Base-by-base conservation (phyloP, 139 green algal species). In the Coccomyxa sp. region DNA sequence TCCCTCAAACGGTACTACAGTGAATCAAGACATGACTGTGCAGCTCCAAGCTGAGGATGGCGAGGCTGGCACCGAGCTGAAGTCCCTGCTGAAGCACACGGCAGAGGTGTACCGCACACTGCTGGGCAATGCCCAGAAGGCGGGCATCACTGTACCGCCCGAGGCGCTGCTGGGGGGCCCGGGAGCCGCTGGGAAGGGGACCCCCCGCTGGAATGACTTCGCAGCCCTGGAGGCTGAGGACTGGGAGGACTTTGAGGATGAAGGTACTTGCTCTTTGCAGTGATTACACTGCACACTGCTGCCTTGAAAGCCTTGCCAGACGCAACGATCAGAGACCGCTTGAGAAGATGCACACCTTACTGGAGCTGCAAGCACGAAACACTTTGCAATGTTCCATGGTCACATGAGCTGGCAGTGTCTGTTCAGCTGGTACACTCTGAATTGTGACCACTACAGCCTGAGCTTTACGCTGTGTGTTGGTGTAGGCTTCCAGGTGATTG, bases 181-280 rank as follows among this genome's bases (percentile, higher is more conserved):
- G 33, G 39, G 40, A 9, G 31, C 40, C 31, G 79, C 34, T 41
- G 64, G 39, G 16, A 36, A 70, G 1, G 36, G 27, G 50, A 18
- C 69, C 27, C 74, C 80, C 39, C 39, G 74, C 39, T 83, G 73
- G 41, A 64, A 83, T 39, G 75, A 83, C 18, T 79, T 77, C 77
- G 79, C 79, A 18, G 79, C 79, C 36, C 74, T 74, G 8, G 55
- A 77, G 34, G 79, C 79, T 29, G 68, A 74, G 24, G 74, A 83
- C 74, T 83, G 79, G 79, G 74, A 83, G 29, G 74, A 83, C 68
- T 83, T 83, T 24, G 39, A 83, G 27, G 79, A 83, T 55, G 79
- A 83, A 77, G 79, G 79, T 83, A 41, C 29, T 58, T 58, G 7
- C 72, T 75, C 44, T 41, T 68, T 37, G 76, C 72, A 12, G 68